These are phyloP conservation scores for Lasiodiplodia gonubiensis DNA, from an alignment of 2,329 filamentous ascomycete species.

Conservation along the genomic window DNA sequence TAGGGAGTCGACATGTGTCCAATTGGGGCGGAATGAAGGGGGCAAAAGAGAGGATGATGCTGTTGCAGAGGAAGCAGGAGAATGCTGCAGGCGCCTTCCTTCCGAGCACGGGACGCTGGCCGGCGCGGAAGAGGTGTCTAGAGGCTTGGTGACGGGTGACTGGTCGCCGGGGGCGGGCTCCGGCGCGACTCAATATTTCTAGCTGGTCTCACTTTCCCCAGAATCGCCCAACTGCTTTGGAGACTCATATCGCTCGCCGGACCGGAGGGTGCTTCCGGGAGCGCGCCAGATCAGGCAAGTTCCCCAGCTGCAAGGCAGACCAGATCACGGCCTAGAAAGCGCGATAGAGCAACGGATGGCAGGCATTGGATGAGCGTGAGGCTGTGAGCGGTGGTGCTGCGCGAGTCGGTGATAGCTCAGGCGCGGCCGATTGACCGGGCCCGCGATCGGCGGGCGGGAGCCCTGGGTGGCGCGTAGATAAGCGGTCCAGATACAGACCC, in stretches of 20 bases:
- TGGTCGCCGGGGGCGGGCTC: neutral
- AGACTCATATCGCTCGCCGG: neutral
- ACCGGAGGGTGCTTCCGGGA: neutral
- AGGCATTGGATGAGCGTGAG: neutral
- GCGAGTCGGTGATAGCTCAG: constrained; percentile 19
- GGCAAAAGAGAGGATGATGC: neutral
- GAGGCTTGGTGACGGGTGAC: neutral
- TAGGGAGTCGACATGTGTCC: constrained; percentile 19
- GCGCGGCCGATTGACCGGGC: constrained; percentile 20
- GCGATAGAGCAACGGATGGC: constrained; percentile 7
- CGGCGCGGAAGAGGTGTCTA: neutral
- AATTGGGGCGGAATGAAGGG: neutral
- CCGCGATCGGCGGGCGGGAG: constrained; percentile 11
- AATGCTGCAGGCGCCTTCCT: neutral
- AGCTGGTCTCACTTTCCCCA: constrained; percentile 7
- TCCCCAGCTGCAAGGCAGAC: neutral
- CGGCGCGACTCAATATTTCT: constrained; percentile 19
- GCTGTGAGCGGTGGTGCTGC: neutral
- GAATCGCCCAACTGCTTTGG: neutral
- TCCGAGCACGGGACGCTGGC: neutral
- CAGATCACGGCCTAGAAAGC: neutral
- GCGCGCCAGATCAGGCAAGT: neutral
- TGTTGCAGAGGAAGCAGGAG: neutral
- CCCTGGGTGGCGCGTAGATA: constrained; percentile 8
- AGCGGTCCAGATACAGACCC: constrained; percentile 17